These are phyloP conservation scores for Citrus maxima DNA, from an alignment of 345 rosid species.

Conservation along the genomic window DNA sequence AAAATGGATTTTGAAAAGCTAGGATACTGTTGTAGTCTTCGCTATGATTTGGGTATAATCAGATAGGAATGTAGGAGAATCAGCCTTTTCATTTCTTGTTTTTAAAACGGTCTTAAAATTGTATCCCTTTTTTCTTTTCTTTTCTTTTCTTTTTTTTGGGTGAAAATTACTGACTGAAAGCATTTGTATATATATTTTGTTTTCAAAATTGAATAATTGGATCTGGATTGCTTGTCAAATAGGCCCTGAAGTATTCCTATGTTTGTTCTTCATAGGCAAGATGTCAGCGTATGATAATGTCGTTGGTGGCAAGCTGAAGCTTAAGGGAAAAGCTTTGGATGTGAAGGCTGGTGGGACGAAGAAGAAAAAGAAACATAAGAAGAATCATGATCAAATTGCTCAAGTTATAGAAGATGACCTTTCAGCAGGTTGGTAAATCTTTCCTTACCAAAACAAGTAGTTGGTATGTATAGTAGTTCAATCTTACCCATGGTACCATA, in stretches of 20 bases:
- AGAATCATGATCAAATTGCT: conserved; percentile 22
- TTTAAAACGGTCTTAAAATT: not conserved
- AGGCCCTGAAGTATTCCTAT: not conserved
- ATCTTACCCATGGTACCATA: not conserved
- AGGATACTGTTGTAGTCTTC: not conserved
- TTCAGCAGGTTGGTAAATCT: conserved; percentile 35
- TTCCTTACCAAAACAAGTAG: not conserved
- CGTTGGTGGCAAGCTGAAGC: conserved; percentile 84
- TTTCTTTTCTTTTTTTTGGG: rapidly evolving
- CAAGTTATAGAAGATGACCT: conserved; percentile 32
- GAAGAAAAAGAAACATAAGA: conserved; percentile 75
- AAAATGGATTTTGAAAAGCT: too few relatives aligned
- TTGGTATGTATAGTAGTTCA: not conserved
- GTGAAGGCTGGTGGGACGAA: conserved; percentile 83
- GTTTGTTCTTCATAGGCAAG: not conserved
- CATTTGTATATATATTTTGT: not conserved
- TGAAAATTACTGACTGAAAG: not conserved
- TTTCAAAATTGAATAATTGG: not conserved
- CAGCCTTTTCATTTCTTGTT: not conserved
- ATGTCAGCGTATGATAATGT: conserved; percentile 80
- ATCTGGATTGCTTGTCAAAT: not conserved
- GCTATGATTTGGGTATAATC: not conserved
- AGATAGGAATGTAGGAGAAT: not conserved
- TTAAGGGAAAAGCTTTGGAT: conserved; percentile 91
- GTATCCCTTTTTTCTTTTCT: not conserved